phyloP scores from a whole-genome alignment of 139 green algal species.

The Edaphochlamys debaryana region DNA sequence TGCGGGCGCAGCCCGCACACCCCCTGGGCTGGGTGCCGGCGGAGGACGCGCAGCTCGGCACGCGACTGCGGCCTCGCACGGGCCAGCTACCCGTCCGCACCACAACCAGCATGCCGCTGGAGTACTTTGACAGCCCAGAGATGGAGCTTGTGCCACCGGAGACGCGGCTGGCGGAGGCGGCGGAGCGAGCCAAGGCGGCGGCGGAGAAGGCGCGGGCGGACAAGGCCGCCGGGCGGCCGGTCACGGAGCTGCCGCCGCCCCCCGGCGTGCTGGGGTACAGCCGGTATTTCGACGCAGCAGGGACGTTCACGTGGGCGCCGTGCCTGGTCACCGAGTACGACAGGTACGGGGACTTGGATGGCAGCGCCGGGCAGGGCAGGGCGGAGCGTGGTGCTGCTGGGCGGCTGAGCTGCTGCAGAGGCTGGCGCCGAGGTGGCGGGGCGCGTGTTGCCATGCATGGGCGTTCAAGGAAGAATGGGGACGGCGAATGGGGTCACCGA shows the following conservation, averaged over 20 bases:
- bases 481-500: too few relatives aligned
- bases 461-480: too few relatives aligned
- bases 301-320: conserved; percentile 68
- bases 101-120: conserved; percentile 62
- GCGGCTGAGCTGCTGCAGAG: too few relatives aligned
- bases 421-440: too few relatives aligned
- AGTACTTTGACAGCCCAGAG: conserved; percentile 75
- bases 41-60: conserved; percentile 33
- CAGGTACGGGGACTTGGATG: too few relatives aligned
- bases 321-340: conserved; percentile 54
- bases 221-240: background rate
- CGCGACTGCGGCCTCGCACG: conserved; percentile 50
- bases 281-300: conserved; percentile 66
- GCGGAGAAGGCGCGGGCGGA: background rate
- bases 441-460: too few relatives aligned
- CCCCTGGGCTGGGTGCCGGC: conserved; percentile 65
- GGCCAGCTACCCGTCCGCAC: conserved; percentile 53
- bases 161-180: conserved; percentile 46
- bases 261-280: conserved; percentile 55
- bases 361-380: too few relatives aligned
- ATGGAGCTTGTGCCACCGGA: conserved; percentile 59
- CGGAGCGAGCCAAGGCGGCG: background rate
- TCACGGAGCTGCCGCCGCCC: background rate
- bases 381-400: too few relatives aligned
- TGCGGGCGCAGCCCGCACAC: conserved; percentile 26